phyloP scores from a whole-genome alignment of 202 grass and related monocot genomes.

The Elaeis oleifera region DNA sequence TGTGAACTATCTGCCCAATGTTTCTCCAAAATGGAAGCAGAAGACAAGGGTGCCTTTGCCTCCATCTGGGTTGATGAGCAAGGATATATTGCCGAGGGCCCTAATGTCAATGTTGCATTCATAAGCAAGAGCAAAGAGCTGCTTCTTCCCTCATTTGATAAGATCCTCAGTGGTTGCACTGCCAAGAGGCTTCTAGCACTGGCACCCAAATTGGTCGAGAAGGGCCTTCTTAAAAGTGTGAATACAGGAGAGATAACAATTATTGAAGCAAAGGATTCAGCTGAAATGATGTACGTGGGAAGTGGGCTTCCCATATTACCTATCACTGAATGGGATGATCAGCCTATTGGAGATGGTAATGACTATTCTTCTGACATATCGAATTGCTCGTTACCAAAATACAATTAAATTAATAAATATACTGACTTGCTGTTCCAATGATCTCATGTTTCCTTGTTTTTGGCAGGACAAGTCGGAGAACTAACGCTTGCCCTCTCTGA shows the following conservation, averaged over 20 bases:
- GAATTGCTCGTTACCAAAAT: too few relatives aligned
- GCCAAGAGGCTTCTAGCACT: slow-evolving; percentile 59
- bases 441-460: slow-evolving; percentile 13
- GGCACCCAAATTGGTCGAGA: slow-evolving; percentile 48
- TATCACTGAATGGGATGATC: slow-evolving; percentile 64
- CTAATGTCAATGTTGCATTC: slow-evolving; percentile 90
- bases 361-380: too few relatives aligned
- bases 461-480: slow-evolving; percentile 59
- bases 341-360: slow-evolving; percentile 63
- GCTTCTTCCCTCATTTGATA: slow-evolving; percentile 65
- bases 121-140: slow-evolving; percentile 43
- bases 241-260: slow-evolving; percentile 28
- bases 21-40: slow-evolving; percentile 80
- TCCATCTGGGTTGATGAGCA: slow-evolving; percentile 71
- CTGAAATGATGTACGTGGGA: slow-evolving; percentile 85
- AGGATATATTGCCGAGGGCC: slow-evolving; percentile 61
- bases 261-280: slow-evolving; percentile 37
- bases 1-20: slow-evolving; percentile 94
- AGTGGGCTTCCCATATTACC: slow-evolving; percentile 74
- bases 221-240: slow-evolving; percentile 38
- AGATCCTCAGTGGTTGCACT: slow-evolving; percentile 67
- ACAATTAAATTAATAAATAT: too few relatives aligned
- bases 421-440: too few relatives aligned
- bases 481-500: slow-evolving; percentile 61
- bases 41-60: slow-evolving; percentile 63